Conservation (phyloP, 2,329 filamentous ascomycete genomes). For the Huntiella omanensis region DNA sequence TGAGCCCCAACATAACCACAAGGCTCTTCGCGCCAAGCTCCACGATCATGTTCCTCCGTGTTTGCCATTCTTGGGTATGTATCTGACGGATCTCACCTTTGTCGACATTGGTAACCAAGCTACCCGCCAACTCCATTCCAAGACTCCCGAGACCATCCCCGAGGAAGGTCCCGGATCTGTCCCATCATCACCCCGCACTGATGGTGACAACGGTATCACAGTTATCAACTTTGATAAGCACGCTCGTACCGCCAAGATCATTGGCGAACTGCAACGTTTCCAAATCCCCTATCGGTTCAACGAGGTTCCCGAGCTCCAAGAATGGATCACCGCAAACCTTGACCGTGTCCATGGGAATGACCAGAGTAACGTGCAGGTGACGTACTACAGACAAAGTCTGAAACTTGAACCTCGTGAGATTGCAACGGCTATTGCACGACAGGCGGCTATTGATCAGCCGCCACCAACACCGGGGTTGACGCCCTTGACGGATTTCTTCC, state of each 20-base stretch:
- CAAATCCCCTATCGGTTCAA: conserved; percentile 78
- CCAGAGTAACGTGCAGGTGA: conserved; percentile 37
- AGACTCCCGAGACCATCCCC: neutral
- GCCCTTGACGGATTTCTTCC: conserved; percentile 24
- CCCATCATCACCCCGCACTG: conserved; percentile 27
- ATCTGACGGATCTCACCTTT: conserved; percentile 89
- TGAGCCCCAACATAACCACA: conserved; percentile 81
- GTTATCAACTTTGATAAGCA: conserved; percentile 99
- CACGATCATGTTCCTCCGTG: conserved; percentile 80
- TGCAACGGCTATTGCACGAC: conserved; percentile 18
- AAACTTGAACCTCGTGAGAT: conserved; percentile 58
- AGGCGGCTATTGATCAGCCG: conserved; percentile 14
- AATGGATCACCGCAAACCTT: conserved; percentile 77
- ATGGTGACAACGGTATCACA: conserved; percentile 44
- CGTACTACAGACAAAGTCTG: conserved; percentile 64
- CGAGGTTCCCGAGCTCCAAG: conserved; percentile 73
- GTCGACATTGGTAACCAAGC: conserved; percentile 85
- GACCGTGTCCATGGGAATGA: conserved; percentile 48
- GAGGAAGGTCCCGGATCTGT: conserved; percentile 28
- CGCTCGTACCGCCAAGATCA: conserved; percentile 82
- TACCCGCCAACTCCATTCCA: conserved; percentile 50
- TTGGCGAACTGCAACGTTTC: conserved; percentile 87
- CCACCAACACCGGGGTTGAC: conserved; percentile 15
- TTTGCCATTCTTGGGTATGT: conserved; percentile 88
- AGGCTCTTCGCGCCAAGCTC: conserved; percentile 62